Evolutionary conservation across 768 basidiomycete species (phyloP), one percentile per base, ranked within the genome.

Genomic region (Suillus sp.): DNA sequence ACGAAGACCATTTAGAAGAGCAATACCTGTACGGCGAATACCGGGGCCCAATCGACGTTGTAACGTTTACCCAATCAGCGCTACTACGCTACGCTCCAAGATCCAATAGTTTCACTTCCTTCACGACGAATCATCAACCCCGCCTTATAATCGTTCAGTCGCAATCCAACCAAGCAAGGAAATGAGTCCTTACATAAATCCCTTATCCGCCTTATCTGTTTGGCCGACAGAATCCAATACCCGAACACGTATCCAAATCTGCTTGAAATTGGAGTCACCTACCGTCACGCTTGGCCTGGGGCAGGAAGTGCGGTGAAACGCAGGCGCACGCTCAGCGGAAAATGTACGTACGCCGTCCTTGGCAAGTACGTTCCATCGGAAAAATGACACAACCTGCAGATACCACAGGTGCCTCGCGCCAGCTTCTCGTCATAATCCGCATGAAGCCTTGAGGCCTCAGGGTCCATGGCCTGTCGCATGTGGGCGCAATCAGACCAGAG

Each of bases 161-260:
- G 2, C 20, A n/a, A 32, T 53, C 11, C 30, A 53, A 5, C 11
- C 7, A 48, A 32, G 20, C 5, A 32, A 13, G 30, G 20, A 30
- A 51, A 51, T 51, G 9, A 51, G 20, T 5, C 1, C 32, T 53
- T 53, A 32, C 51, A 53, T 53, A 53, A 32, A 53, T 53, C 11
- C 11, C 51, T 53, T 53, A 53, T 53, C 51, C 6, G 51, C 51
- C 4, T 53, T 20, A 53, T 53, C 30, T 53, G 27, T 32, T 30
- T 20, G 50, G 27, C 27, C 27, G 50, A 30, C 30, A 32, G 11
- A 6, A 53, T 53, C 30, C 32, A 32, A 30, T 30, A 30, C 27
- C 27, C 48, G 27, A 10, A 25, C 27, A 30, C 51, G 32, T 34
- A 34, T 53, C 20, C 20, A 10, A 53, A 30, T 6, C 9, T 20